Conservation (phyloP, 2,329 filamentous ascomycete genomes). For the Xylaria polymorpha region DNA sequence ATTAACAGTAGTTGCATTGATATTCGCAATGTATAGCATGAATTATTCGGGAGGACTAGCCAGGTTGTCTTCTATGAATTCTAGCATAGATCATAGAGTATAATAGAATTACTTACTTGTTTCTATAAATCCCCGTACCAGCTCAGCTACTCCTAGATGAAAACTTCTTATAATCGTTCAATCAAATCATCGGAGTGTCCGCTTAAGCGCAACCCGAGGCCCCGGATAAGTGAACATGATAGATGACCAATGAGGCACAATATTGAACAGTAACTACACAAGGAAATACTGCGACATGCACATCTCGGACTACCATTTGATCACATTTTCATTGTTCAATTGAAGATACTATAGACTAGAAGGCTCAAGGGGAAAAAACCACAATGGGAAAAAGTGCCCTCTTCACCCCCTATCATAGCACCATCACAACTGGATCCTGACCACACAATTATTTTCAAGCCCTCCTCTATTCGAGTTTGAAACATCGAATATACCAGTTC, state of each 20-base stretch:
- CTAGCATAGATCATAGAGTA: background rate
- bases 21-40: too few relatives aligned
- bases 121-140: background rate
- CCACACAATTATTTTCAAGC: background rate
- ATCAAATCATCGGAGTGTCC: background rate
- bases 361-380: conserved; percentile 4
- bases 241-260: background rate
- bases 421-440: background rate
- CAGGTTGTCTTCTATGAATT: background rate
- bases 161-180: background rate
- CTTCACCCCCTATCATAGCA: background rate
- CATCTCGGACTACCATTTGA: background rate
- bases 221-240: background rate
- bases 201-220: background rate
- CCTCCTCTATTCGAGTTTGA: background rate
- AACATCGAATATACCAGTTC: background rate
- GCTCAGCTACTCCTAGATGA: too few relatives aligned
- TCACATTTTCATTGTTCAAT: background rate
- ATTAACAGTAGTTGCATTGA: too few relatives aligned
- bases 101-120: background rate
- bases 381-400: conserved; percentile 5
- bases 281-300: background rate
- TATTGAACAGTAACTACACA: too few relatives aligned
- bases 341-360: background rate
- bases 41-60: background rate